Evolutionary conservation across 257 asterid species (phyloP), one percentile per base, ranked within the genome.

Genomic region (Primulina eburnea): DNA sequence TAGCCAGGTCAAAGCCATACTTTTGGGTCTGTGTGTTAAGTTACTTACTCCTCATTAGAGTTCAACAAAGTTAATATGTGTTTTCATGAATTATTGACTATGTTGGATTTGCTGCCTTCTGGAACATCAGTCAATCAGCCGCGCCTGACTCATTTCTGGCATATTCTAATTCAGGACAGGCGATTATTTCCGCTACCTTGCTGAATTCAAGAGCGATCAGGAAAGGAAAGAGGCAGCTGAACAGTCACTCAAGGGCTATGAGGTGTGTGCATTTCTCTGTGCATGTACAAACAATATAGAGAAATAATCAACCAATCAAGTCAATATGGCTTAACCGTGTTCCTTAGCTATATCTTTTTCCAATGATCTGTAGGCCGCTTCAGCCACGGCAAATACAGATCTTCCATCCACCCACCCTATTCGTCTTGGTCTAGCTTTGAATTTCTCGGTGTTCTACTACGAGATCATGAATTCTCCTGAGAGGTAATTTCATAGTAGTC

Each of bases 351-450:
- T 58, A 50, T 60, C 64, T 53, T 62, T 67, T 71, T 64, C 50
- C 30, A 68, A 53, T 47, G 29, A 71, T 32, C 16, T 78, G 77
- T 70, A 90, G 97, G 89, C 89, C 73, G 96, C 97, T 61, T 76
- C 94, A 18, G 74, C 81, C 5, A 73, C 79, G 64, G 96, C 96
- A 67, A 84, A 64, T 68, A 82, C 94, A 14, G 96, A 90, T 37
- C 96, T 92, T 40, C 89, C 91, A 12, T 88, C 98, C 10, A 92
- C 98, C 60, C 98, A 92, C 73, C 98, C 98, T 33, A 90, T 90
- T 57, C 90, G 96, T 7, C 96, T 90, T 65, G 97, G 97, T 50
- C 94, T 88, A 73, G 97, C 97, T 62, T 82, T 90, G 86, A 90
- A 88, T 83, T 90, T 87, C 78, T 90, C 97, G 5, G 97, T 88